Base-by-base conservation (phyloP, 2,329 filamentous ascomycete genomes). In the Cryphonectria naterciae region DNA sequence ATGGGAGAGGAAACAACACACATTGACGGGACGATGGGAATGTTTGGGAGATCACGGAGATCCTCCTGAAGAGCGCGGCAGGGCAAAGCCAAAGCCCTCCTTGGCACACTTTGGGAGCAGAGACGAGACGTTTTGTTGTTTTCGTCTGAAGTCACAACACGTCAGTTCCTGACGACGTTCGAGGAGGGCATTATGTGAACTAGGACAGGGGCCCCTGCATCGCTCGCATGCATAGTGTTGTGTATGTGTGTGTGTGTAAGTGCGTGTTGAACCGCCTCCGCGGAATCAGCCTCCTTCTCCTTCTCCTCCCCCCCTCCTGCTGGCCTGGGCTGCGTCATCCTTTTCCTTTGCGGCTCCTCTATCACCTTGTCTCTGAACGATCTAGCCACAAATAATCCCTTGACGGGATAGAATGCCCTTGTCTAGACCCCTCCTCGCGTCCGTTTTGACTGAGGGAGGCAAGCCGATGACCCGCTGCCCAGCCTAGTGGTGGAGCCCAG, bases 81-180 rank as follows among this genome's bases (percentile, higher is more conserved):
- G 25, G 22, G 46, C 46, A 49, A 49, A 49, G 46, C 46, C 52
- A 32, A 15, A 25, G 25, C 52, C 19, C 25, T 65, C 62, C 62
- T 58, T 58, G 54, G 54, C 54, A 58, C 25, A 39, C 35, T n/a
- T 62, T 62, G 60, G 60, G 60, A 13, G 35, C 60, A 62, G 60
- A 46, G 49, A 54, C 43, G 43, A 54, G 43, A 43, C 32, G 35
- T 17, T 49, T 67, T 43, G 15, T 46, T 67, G 65, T 67, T 67
- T 60, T 58, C 65, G 54, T 67, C 65, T 60, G 65, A 67, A 60
- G 28, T 60, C 28, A 28, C 37, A 19, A 54, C 52, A 60, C 65
- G 65, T 67, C 65, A 67, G 54, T 56, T 54, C 15, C 54, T 67
- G 65, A 67, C 65, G 65, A 67, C 22, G 35, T 56, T 54, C 43